Base-by-base conservation (phyloP, 495 filamentous ascomycete species). In the Hypoxylon rickii region DNA sequence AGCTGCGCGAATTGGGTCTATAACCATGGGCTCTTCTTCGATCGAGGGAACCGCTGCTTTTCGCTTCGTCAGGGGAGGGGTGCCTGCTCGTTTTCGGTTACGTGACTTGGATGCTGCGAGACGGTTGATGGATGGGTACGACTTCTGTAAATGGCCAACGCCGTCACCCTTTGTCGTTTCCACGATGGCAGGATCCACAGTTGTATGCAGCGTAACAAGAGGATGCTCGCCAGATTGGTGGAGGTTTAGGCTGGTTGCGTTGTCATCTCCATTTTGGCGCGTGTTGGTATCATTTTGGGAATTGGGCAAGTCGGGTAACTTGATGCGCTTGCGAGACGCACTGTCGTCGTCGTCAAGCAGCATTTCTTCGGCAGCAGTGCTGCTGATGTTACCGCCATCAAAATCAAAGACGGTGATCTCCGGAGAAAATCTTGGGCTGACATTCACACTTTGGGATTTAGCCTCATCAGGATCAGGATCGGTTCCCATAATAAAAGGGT, bases 1-100 rank as follows among this genome's bases (percentile, higher is more conserved):
- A 17, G 85, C 76, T 26, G 76, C 69, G 33, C 77, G 68, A 44
- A 75, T 49, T 54, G 81, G 67, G 74, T 85, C 75, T 70, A 79
- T 49, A 65, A 86, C 58, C 10, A 63, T 26, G 8, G 54, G 36
- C 7, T 55, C 58, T 33, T 70, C 68, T 18, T 64, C 67, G 16
- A 40, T 21, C 15, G 51, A 26, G 10, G 52, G 10, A 21, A 57
- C 51, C 13, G 56, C 38, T 17, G 51, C 43, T 20, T 51, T 69
- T 16, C 62, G 57, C 46, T 55, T 68, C 32, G 50, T 51, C 15
- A 70, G 46, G 0, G 79, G 75, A 4, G 76, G 74, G 12, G 78
- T 80, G 16, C 71, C 73, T 2, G 73, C 66, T 42, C 77, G 66
- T 39, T 70, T 75, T 51, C 67, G 67, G 21, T 36, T 54, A 44